phyloP scores from a whole-genome alignment of 257 asterid species.

The Lantana camara region DNA sequence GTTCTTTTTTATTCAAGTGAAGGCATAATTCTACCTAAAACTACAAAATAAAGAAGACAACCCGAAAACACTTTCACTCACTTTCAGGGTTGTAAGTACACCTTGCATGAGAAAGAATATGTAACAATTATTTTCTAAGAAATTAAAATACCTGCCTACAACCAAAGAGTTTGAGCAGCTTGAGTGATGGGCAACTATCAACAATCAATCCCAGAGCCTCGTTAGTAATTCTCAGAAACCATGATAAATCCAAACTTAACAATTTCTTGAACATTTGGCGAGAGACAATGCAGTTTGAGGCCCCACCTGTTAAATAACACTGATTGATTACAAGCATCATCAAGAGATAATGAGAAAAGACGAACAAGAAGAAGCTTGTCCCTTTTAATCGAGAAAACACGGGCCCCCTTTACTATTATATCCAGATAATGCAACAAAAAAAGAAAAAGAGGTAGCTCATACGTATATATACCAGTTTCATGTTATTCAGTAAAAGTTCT shows the following conservation, averaged over 20 bases:
- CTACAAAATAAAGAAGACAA: too few relatives aligned
- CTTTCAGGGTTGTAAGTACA: too few relatives aligned
- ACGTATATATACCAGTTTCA: slow-evolving; percentile 73
- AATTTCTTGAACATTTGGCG: slow-evolving; percentile 57
- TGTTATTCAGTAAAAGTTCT: slow-evolving; percentile 66
- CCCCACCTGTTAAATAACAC: slow-evolving; percentile 46
- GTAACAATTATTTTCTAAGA: background rate
- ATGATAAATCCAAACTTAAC: slow-evolving; percentile 70
- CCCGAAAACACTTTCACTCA: too few relatives aligned
- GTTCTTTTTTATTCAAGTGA: too few relatives aligned
- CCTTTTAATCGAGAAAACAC: too few relatives aligned
- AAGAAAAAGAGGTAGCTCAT: too few relatives aligned
- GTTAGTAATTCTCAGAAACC: slow-evolving; percentile 62
- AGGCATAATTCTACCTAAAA: too few relatives aligned
- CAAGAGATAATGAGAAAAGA: slow-evolving; percentile 6
- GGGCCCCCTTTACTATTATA: too few relatives aligned
- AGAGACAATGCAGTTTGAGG: slow-evolving; percentile 64
- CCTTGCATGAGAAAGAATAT: too few relatives aligned
- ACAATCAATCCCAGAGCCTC: slow-evolving; percentile 77
- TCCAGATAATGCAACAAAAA: background rate
- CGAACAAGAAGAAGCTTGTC: background rate
- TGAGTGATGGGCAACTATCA: slow-evolving; percentile 69
- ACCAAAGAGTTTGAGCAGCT: slow-evolving; percentile 75
- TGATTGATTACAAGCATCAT: slow-evolving; percentile 16
- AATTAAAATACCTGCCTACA: slow-evolving; percentile 68